Evolutionary conservation across 2,329 filamentous ascomycete genomes (phyloP).

Genomic region (Apiospora kogelbergensis): DNA sequence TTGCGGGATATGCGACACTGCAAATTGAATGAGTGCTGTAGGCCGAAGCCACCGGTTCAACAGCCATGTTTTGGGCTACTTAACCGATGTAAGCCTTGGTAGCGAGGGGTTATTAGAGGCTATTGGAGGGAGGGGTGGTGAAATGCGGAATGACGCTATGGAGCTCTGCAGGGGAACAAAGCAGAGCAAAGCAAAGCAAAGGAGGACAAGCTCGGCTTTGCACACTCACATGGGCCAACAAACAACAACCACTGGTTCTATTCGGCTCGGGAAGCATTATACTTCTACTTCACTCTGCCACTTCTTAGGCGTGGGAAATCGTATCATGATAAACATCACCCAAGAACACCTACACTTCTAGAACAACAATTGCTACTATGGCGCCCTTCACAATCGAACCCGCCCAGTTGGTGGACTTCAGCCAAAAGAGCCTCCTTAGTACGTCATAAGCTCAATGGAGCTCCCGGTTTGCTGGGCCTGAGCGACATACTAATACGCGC

Average conservation of each 20-base stretch:
- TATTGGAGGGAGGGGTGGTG: background rate
- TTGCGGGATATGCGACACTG: background rate
- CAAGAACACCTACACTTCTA: background rate
- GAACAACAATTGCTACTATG: conserved; percentile 32
- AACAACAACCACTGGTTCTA: background rate
- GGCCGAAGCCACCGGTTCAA: background rate
- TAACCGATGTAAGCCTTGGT: conserved; percentile 9
- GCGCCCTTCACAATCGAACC: conserved; percentile 33
- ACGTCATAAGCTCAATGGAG: conserved; percentile 32
- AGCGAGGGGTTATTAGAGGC: conserved; percentile 5
- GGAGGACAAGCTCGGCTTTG: background rate
- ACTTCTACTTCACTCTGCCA: background rate
- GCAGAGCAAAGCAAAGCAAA: too few relatives aligned
- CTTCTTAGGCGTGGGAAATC: background rate
- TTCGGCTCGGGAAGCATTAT: background rate
- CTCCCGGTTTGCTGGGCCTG: background rate
- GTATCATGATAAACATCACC: background rate
- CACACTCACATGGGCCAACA: background rate
- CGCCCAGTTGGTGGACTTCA: conserved; percentile 59
- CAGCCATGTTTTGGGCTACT: background rate
- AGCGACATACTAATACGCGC: background rate
- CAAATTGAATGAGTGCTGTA: background rate
- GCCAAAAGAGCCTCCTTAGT: conserved; percentile 67
- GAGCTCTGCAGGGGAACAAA: conserved; percentile 1
- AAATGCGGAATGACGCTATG: conserved; percentile 11